Evolutionary conservation across 495 filamentous ascomycete genomes (phyloP), one percentile per base, ranked within the genome.

Genomic region (Hapsidospora chrysogenum): DNA sequence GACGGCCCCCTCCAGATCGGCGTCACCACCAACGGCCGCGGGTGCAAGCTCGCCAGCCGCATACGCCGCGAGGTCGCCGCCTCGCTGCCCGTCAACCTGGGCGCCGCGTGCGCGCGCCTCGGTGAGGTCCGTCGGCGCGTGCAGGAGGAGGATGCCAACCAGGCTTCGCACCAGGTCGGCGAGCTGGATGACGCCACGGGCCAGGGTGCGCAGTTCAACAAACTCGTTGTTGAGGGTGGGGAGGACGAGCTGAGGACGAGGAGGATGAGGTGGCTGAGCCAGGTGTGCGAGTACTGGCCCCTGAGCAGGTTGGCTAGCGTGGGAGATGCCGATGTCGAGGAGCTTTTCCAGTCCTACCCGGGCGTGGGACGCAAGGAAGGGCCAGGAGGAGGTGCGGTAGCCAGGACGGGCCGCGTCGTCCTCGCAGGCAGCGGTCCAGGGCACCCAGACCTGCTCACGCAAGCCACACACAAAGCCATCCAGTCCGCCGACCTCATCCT

Each of bases 221-320:
- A 72, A 35, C 57, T 96, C 1, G 67, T 96, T 7, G 60, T 59
- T 8, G 78, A 83, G 32, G 68, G 70, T 36, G 84, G 87, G 45
- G 53, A 66, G 3, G 76, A 81, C 31, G 80, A 78, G 2, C 73
- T 73, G 6, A 85, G 80, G 54, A 83, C 69, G 13, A 64, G 92
- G 33, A 66, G 89, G 27, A 85, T 92, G 61, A 73, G 89, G 17
- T 97, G 92, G 92, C 57, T 97, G 2, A 72, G 78, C 13, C 89
- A 97, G 50, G 86, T 97, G 13, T 97, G 92, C 65, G 89, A 97
- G 61, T 97, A 97, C 56, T 97, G 92, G 92, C 86, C 89, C 1
- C 63, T 97, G 15, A 72, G 71, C 29, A 73, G 80, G 13, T 68
- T 97, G 2, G 84, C 85, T 6, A 62, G 65, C 18, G 76, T 96